Conservation (phyloP, 2,329 filamentous ascomycete species). For the Cytospora piceicola region DNA sequence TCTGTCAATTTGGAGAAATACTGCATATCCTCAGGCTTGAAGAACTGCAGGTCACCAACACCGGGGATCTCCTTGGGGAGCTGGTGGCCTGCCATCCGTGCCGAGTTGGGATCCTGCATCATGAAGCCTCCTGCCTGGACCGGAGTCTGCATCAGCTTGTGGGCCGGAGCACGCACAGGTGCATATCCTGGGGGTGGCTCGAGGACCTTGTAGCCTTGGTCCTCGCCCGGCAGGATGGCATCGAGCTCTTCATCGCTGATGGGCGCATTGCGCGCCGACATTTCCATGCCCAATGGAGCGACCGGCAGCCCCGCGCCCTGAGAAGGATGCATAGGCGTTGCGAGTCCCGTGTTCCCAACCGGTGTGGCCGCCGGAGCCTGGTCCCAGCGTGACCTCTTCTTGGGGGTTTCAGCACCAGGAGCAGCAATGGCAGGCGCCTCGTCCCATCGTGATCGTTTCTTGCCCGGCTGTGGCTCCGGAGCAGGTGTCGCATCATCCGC, state of each 20-base stretch:
- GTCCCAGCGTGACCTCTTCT: conserved; percentile 88
- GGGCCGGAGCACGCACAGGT: conserved; percentile 75
- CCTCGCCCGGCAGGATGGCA: conserved; percentile 82
- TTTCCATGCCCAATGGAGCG: conserved; percentile 78
- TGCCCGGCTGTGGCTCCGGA: conserved; percentile 50
- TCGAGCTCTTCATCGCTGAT: conserved; percentile 95
- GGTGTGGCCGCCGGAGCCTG: conserved; percentile 83
- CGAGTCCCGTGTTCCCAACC: conserved; percentile 72
- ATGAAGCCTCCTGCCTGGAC: conserved; percentile 85
- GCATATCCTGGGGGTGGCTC: conserved; percentile 91
- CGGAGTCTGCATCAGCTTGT: conserved; percentile 75
- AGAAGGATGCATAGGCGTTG: conserved; percentile 76
- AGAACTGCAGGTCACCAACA: conserved; percentile 94
- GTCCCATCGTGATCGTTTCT: conserved; percentile 86
- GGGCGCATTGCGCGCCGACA: conserved; percentile 76
- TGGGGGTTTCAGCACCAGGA: conserved; percentile 63
- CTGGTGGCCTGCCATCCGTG: conserved; percentile 81
- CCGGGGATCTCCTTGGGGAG: conserved; percentile 95
- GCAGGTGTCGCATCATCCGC: conserved; percentile 55
- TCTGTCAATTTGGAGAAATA: conserved; percentile 99
- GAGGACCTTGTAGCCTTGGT: conserved; percentile 90
- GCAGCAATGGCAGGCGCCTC: conserved; percentile 66
- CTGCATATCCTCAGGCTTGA: conserved; percentile 98
- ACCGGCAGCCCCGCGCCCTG: conserved; percentile 56
- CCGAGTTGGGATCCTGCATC: conserved; percentile 93